Percentiles rank a stretch among this genome's conserved stretches.
Evolutionary conservation across 2,329 filamentous ascomycete genomes (phyloP).

Genomic region (Cladophialophora carrionii): DNA sequence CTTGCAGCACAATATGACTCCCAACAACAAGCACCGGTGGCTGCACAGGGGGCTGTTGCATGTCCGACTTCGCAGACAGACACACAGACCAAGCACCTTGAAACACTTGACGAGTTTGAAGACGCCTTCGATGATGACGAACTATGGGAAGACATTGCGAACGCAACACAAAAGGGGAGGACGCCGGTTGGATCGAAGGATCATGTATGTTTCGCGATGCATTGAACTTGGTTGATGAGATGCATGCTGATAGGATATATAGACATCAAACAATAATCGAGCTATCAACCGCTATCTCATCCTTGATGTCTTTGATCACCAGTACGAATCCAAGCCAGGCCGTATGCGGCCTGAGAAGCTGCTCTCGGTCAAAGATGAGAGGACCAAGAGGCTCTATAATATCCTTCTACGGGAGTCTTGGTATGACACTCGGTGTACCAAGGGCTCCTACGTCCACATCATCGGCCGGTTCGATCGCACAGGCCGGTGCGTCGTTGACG

Average conservation of each 20-base stretch:
- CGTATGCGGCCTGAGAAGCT: conserved; percentile 72
- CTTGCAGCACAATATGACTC: conserved; percentile 37
- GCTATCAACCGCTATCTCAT: conserved; percentile 87
- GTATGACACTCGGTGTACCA: conserved; percentile 76
- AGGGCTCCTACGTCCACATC: conserved; percentile 80
- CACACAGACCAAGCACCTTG: conserved; percentile 21
- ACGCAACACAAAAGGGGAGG: conserved; percentile 58
- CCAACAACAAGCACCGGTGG: conserved; percentile 15
- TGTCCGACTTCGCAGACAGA: conserved; percentile 1
- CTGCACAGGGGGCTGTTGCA: conserved; percentile 2
- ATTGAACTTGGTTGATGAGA: conserved; percentile 52
- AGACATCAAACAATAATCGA: conserved; percentile 62
- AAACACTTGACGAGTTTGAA: conserved; percentile 41
- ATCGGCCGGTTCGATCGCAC: conserved; percentile 73
- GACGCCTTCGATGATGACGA: conserved; percentile 71
- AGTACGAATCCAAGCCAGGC: conserved; percentile 68
- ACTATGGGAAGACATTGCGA: conserved; percentile 71
- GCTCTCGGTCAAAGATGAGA: conserved; percentile 79
- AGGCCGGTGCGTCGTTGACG: conserved; percentile 80
- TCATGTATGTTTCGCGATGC: conserved; percentile 34
- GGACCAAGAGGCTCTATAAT: conserved; percentile 64
- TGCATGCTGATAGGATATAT: conserved; percentile 69
- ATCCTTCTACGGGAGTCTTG: conserved; percentile 84
- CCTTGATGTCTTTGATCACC: conserved; percentile 69
- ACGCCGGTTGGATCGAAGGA: conserved; percentile 60